A percentile compares a stretch with the other conserved stretches of the same genome.
Conservation (phyloP, 306 rosid species). For the Crotalaria pallida region DNA sequence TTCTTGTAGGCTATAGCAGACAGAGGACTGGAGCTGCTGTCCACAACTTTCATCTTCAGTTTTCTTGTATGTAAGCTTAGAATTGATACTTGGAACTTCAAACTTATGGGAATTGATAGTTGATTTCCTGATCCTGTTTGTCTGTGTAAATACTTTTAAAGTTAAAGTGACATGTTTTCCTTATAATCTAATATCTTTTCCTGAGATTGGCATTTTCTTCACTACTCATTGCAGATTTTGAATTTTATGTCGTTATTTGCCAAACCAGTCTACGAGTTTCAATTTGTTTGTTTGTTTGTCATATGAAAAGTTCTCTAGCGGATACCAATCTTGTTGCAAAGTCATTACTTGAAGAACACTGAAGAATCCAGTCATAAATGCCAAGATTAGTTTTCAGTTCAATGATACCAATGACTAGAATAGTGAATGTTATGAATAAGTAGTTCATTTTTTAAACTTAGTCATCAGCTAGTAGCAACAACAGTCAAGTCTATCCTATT, state of each 20-base stretch:
- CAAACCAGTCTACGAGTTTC: not conserved
- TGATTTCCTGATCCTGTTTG: not conserved
- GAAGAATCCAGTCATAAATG: not conserved
- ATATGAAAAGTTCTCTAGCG: not conserved
- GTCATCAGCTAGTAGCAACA: not conserved
- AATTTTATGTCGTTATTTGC: not conserved
- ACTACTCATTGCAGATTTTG: not conserved
- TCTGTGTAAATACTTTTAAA: not conserved
- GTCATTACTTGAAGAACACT: not conserved
- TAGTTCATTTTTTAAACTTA: not conserved
- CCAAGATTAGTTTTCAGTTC: not conserved
- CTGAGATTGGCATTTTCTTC: not conserved
- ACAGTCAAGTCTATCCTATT: not conserved
- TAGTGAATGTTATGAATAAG: not conserved
- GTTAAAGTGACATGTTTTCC: not conserved
- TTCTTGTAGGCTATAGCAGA: constrained; percentile 56
- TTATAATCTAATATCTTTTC: not conserved
- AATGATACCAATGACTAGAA: not conserved
- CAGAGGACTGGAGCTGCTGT: constrained; percentile 80
- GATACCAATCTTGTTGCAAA: not conserved
- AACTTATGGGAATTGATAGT: constrained; percentile 9
- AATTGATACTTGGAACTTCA: not conserved
- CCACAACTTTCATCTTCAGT: constrained; percentile 74
- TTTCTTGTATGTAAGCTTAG: constrained; percentile 56
- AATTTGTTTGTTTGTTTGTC: not conserved